phyloP scores from a whole-genome alignment of 2,329 filamentous ascomycete species.

The Xylariaceae sp. region DNA sequence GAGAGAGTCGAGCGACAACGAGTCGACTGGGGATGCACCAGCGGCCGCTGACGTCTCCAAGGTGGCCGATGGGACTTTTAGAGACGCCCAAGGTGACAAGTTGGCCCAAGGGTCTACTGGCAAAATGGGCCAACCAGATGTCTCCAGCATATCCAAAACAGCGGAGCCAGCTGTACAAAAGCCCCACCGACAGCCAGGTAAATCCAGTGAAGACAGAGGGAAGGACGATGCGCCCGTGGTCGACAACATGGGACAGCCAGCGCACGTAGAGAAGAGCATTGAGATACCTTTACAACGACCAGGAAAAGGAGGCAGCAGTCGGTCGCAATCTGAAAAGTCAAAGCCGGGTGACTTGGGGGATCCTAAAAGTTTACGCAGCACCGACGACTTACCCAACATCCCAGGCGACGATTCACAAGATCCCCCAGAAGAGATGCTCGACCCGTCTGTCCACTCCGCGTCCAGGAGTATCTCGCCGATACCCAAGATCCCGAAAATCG shows the following conservation, averaged over 20 bases:
- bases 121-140: slow-evolving; percentile 19
- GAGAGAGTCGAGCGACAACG: too few species aligned
- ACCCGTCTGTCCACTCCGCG: slow-evolving; percentile 29
- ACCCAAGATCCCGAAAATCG: slow-evolving; percentile 38
- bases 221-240: slow-evolving; percentile 12
- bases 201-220: neutral
- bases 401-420: slow-evolving; percentile 25
- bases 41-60: slow-evolving; percentile 19
- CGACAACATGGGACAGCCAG: slow-evolving; percentile 30
- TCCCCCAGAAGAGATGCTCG: slow-evolving; percentile 31
- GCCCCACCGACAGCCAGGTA: neutral
- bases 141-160: slow-evolving; percentile 17
- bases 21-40: slow-evolving; percentile 12
- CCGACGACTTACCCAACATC: slow-evolving; percentile 20
- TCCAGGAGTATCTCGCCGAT: slow-evolving; percentile 38
- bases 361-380: slow-evolving; percentile 21
- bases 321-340: slow-evolving; percentile 9
- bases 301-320: slow-evolving; percentile 15
- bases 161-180: slow-evolving; percentile 13
- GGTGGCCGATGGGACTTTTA: slow-evolving; percentile 16
- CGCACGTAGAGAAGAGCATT: slow-evolving; percentile 27
- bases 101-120: slow-evolving; percentile 9
- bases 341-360: slow-evolving; percentile 18
- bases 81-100: slow-evolving; percentile 4
- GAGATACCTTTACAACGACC: slow-evolving; percentile 29